These are phyloP conservation scores for Parietaria judaica DNA, from an alignment of 306 rosid genomes.

Conservation along the genomic window DNA sequence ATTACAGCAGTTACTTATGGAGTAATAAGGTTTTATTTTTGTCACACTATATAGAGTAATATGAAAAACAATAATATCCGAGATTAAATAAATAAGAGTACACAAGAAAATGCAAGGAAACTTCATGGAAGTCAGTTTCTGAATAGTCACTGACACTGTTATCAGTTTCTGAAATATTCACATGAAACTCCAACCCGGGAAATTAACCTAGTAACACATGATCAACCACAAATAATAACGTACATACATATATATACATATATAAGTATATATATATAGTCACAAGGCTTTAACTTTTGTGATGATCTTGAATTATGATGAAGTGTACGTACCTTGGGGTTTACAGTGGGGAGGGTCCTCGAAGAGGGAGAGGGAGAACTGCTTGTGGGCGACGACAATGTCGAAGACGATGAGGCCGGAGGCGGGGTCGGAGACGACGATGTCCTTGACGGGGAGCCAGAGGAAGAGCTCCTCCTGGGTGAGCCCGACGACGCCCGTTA, in stretches of 20 bases:
- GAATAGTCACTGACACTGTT: background rate
- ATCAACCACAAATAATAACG: conserved; percentile 2
- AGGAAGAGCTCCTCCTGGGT: conserved; percentile 80
- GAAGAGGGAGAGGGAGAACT: conserved; percentile 72
- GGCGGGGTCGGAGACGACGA: conserved; percentile 65
- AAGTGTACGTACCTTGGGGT: conserved; percentile 40
- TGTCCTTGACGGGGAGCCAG: conserved; percentile 86
- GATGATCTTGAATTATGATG: too few relatives aligned
- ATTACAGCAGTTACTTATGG: too few relatives aligned
- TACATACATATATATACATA: too few relatives aligned
- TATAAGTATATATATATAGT: too few relatives aligned
- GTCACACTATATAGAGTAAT: background rate
- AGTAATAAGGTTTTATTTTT: too few relatives aligned
- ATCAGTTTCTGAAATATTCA: conserved; percentile 11
- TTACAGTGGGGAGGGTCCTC: conserved; percentile 86
- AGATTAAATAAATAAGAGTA: background rate
- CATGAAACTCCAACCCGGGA: conserved; percentile 10
- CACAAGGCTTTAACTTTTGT: too few relatives aligned
- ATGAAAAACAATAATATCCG: background rate
- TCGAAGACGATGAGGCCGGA: conserved; percentile 75
- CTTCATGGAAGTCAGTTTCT: background rate
- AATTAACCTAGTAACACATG: background rate
- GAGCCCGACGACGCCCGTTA: conserved; percentile 70
- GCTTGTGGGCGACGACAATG: conserved; percentile 81
- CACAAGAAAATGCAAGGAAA: background rate